phyloP scores from a whole-genome alignment of 768 basidiomycete species.

The Lactarius pseudohatsudake region DNA sequence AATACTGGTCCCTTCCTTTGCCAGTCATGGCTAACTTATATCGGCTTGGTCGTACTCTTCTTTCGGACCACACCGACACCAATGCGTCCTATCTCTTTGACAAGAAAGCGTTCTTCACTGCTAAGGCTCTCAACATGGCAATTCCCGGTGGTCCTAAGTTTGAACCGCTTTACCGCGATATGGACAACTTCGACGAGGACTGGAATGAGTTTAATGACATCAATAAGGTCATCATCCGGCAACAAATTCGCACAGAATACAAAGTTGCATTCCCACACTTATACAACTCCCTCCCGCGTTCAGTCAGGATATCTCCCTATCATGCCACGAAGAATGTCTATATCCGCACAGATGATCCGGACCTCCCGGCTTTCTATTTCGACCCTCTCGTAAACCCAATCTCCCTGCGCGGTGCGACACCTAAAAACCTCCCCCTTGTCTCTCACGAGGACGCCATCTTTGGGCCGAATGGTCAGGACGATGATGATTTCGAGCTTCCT shows the following conservation, averaged over 20 bases:
- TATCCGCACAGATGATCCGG: slow-evolving; percentile 99
- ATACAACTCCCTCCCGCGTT: slow-evolving; percentile 96
- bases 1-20: slow-evolving; percentile 89
- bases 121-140: slow-evolving; percentile 95
- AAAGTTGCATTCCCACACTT: slow-evolving; percentile 99
- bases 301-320: slow-evolving; percentile 88
- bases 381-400: slow-evolving; percentile 98
- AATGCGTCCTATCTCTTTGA: slow-evolving; percentile 95
- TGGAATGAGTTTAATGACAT: slow-evolving; percentile 99
- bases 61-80: slow-evolving; percentile 89
- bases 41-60: slow-evolving; percentile 87
- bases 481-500: slow-evolving; percentile 86
- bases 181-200: slow-evolving; percentile 97
- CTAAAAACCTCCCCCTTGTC: slow-evolving; percentile 80
- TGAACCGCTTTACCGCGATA: slow-evolving; percentile 94
- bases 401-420: slow-evolving; percentile 79
- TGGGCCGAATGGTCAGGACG: slow-evolving; percentile 80
- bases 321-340: slow-evolving; percentile 97
- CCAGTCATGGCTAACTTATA: slow-evolving; percentile 97
- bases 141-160: slow-evolving; percentile 99
- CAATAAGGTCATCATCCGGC: slow-evolving; percentile 98
- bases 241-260: slow-evolving; percentile 98
- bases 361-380: slow-evolving; percentile 98
- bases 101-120: slow-evolving; percentile 97
- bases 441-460: slow-evolving; percentile 93